Base-by-base conservation (phyloP, 2,329 filamentous ascomycete genomes). In the Huntiella bhutanensis region DNA sequence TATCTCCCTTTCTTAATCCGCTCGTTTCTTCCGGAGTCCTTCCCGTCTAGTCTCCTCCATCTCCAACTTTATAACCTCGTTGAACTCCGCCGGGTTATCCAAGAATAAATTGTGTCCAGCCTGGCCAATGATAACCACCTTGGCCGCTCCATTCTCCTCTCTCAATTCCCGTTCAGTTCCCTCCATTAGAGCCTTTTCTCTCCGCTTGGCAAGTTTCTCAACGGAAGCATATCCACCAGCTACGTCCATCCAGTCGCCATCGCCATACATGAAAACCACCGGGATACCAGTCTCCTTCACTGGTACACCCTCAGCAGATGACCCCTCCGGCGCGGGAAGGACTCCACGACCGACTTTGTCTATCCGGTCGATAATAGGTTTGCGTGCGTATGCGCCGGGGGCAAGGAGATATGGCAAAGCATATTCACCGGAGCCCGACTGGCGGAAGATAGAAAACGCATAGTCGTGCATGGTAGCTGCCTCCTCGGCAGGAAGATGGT, bases 191-290 rank as follows among this genome's bases (percentile, higher is more conserved):
- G 71, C 67, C 43, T 73, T 71, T 19, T 64, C 62, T 52, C 72
- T 73, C 52, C 80, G 76, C 49, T 78, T 69, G 50, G 83, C 78
- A 10, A 96, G 71, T 59, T 81, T 86, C 61, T 87, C 75, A 56
- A 82, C 75, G 0, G 87, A 78, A 0, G 82, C 85, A 41, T 78
- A 75, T 0, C 91, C 91, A 22, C 87, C 91, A 0, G 77, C 76
- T 6, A 91, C 78, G 54, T 98, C 91, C 91, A 98, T 98, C 91
- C 91, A 98, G 66, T 98, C 91, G 57, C 91, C 79, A 55, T 96
- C 87, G 52, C 91, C 91, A 58, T 98, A 98, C 82, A 96, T 87
- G 58, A 98, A 74, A 6, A 96, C 73, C 32, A 96, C 68, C 0
- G 91, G 88, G 43, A 86, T 68, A 1, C 87, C 86, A 0, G 71